Conservation (phyloP, 2,329 filamentous ascomycete genomes). For the Chrysoporthe puriensis region DNA sequence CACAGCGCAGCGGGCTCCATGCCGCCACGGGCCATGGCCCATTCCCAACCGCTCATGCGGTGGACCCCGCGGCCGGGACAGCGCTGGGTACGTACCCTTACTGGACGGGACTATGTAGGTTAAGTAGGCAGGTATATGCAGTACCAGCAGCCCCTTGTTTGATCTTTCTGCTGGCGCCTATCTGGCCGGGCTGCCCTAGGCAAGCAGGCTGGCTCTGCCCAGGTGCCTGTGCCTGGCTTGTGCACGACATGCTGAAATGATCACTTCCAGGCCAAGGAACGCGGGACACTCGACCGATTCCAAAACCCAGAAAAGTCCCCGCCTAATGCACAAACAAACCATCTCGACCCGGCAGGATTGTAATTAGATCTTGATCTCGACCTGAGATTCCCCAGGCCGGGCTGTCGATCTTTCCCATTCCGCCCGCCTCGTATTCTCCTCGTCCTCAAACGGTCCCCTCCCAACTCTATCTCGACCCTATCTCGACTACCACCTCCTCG, state of each 20-base stretch:
- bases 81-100: too few species aligned
- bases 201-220: not conserved
- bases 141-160: slow-evolving; percentile 13
- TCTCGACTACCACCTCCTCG: not conserved
- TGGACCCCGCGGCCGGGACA: too few species aligned
- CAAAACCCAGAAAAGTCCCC: slow-evolving; percentile 19
- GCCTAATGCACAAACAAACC: not conserved
- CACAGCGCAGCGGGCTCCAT: not conserved
- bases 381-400: not conserved
- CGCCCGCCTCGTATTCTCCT: not conserved
- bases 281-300: slow-evolving; percentile 29
- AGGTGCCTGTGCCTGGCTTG: slow-evolving; percentile 9
- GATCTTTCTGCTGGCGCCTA: slow-evolving; percentile 11
- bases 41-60: too few species aligned
- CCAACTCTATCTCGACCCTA: slow-evolving; percentile 4
- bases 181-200: slow-evolving; percentile 1
- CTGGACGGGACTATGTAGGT: too few species aligned
- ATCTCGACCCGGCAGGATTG: slow-evolving; percentile 7
- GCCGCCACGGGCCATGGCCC: not conserved
- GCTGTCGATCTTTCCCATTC: slow-evolving; percentile 4
- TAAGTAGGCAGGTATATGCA: slow-evolving; percentile 1
- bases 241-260: slow-evolving; percentile 7
- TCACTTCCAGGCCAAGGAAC: slow-evolving; percentile 24
- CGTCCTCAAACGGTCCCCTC: not conserved
- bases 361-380: slow-evolving; percentile 2